A percentile compares a stretch with the other conserved stretches of the same genome.
These are phyloP conservation scores for Austroboletus niveus DNA, from an alignment of 1,284 basidiomycete genomes.

Conservation along the genomic window DNA sequence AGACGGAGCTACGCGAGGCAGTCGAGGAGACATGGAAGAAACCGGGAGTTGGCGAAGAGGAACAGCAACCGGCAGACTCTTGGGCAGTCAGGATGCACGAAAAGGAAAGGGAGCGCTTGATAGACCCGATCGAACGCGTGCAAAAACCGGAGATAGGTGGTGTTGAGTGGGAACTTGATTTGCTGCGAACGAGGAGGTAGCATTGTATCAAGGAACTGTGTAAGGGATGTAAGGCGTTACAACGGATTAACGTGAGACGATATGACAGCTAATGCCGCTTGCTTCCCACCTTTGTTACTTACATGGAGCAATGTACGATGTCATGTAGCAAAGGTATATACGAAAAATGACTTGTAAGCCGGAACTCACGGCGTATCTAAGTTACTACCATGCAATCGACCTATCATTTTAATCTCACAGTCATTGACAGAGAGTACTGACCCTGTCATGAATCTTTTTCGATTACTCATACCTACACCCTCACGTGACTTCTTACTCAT, in stretches of 20 bases:
- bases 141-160: slow-evolving; percentile 51
- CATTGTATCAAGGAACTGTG: neutral
- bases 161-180: slow-evolving; percentile 49
- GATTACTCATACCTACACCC: too few species aligned
- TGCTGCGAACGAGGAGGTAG: slow-evolving; percentile 34
- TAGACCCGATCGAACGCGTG: slow-evolving; percentile 57
- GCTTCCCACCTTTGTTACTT: neutral
- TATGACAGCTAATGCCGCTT: neutral
- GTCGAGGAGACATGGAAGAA: slow-evolving; percentile 65
- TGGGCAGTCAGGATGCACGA: slow-evolving; percentile 65
- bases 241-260: too few species aligned
- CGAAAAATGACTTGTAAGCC: too few species aligned
- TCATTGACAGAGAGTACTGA: neutral
- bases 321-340: neutral
- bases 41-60: slow-evolving; percentile 31
- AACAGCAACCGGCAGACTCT: slow-evolving; percentile 36
- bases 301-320: neutral
- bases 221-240: neutral
- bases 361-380: neutral
- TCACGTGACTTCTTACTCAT: too few species aligned
- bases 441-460: too few species aligned
- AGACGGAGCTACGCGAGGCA: slow-evolving; percentile 47
- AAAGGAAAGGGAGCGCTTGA: slow-evolving; percentile 47
- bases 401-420: neutral
- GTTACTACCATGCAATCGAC: neutral